phyloP scores from a whole-genome alignment of 2,329 filamentous ascomycete species.

The Thielaviopsis cerberus region DNA sequence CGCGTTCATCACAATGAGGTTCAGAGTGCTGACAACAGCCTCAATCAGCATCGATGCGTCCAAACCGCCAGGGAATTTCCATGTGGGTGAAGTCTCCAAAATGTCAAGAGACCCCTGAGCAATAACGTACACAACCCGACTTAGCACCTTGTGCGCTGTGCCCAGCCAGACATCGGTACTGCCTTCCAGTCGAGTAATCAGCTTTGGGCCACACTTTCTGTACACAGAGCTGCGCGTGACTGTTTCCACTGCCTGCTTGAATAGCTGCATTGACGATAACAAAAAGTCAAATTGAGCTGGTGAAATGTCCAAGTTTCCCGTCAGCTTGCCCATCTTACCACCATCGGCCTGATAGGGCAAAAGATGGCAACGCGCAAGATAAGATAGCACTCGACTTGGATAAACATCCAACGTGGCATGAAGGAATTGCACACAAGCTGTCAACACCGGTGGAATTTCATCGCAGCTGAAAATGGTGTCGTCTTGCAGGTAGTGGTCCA shows the following conservation, averaged over 20 bases:
- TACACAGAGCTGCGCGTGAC: slow-evolving; percentile 50
- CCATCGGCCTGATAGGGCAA: slow-evolving; percentile 59
- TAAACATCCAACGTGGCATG: slow-evolving; percentile 53
- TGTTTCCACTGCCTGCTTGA: slow-evolving; percentile 57
- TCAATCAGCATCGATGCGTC: slow-evolving; percentile 52
- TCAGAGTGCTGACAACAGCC: slow-evolving; percentile 49
- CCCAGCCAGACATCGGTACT: slow-evolving; percentile 43
- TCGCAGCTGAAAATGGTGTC: slow-evolving; percentile 38
- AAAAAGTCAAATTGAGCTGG: slow-evolving; percentile 62
- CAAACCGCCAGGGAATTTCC: slow-evolving; percentile 55
- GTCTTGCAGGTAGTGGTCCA: slow-evolving; percentile 51
- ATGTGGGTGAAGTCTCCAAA: slow-evolving; percentile 68
- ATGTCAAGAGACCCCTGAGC: slow-evolving; percentile 62
- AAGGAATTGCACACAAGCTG: slow-evolving; percentile 63
- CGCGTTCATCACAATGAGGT: slow-evolving; percentile 50
- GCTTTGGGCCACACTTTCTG: slow-evolving; percentile 38
- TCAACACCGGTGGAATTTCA: slow-evolving; percentile 44
- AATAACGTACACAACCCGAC: slow-evolving; percentile 52
- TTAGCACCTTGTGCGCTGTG: slow-evolving; percentile 60
- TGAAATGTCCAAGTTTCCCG: slow-evolving; percentile 67
- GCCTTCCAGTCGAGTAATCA: slow-evolving; percentile 26
- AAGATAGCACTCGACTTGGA: slow-evolving; percentile 77
- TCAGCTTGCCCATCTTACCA: slow-evolving; percentile 57
- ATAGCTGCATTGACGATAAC: slow-evolving; percentile 52
- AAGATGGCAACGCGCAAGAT: slow-evolving; percentile 63